Percentiles rank a stretch among this genome's conserved stretches.
These are phyloP conservation scores for Epicoccum nigrum DNA, from an alignment of 2,329 filamentous ascomycete genomes.

Conservation along the genomic window DNA sequence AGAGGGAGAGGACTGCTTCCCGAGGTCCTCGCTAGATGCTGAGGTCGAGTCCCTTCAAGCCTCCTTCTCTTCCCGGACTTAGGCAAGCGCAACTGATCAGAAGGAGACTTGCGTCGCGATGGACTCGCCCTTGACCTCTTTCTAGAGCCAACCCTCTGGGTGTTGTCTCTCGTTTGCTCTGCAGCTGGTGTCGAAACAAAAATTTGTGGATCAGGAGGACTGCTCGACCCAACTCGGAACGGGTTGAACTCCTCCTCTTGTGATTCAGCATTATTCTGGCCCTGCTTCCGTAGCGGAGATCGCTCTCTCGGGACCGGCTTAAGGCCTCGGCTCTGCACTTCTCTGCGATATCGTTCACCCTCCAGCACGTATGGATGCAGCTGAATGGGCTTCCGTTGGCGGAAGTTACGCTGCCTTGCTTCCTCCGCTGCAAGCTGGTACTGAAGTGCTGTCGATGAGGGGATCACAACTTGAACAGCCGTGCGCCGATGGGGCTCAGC, in stretches of 20 bases:
- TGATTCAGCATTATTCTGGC: conserved; percentile 28
- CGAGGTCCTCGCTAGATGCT: conserved; percentile 17
- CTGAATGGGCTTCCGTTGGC: conserved; percentile 56
- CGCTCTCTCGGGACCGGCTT: conserved; percentile 49
- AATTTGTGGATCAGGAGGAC: conserved; percentile 32
- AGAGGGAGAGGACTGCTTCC: conserved; percentile 15
- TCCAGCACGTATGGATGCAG: conserved; percentile 57
- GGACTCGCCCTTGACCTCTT: conserved; percentile 8
- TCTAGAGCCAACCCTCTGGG: conserved; percentile 3
- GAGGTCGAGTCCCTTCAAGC: conserved; percentile 23
- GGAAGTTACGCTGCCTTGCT: conserved; percentile 46
- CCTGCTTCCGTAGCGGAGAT: conserved; percentile 31
- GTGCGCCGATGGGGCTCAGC: conserved; percentile 31
- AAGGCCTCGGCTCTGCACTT: conserved; percentile 52
- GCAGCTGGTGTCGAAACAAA: conserved; percentile 32
- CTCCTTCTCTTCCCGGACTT: conserved; percentile 30
- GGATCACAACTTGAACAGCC: conserved; percentile 40
- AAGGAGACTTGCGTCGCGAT: conserved; percentile 11
- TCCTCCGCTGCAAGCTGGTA: conserved; percentile 23
- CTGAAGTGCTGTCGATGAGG: conserved; percentile 27
- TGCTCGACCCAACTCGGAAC: conserved; percentile 26
- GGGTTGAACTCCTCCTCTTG: conserved; percentile 45
- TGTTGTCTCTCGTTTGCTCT: conserved; percentile 13
- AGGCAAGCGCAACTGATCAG: conserved; percentile 24
- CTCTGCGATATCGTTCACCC: conserved; percentile 51